phyloP scores from a whole-genome alignment of 257 asterid species.

The Anisodus tanguticus region DNA sequence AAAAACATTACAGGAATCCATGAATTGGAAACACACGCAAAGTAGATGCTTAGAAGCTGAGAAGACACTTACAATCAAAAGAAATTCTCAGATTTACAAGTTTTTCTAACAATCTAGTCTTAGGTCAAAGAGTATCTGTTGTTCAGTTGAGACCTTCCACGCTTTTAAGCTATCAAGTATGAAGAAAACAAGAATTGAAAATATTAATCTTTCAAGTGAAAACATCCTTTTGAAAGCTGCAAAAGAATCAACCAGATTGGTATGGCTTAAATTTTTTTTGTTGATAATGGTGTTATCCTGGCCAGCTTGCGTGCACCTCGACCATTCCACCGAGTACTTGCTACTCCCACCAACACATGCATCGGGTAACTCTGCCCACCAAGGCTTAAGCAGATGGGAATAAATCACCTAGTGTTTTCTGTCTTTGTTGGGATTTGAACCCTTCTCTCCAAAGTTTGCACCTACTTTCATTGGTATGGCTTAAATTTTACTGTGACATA shows the following conservation, averaged over 20 bases:
- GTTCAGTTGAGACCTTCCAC: not conserved
- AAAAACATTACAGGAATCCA: not conserved
- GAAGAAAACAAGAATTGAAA: not conserved
- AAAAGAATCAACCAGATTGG: not conserved
- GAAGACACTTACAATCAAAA: not conserved
- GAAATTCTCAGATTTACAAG: not conserved
- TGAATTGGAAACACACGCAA: not conserved
- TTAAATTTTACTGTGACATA: not conserved
- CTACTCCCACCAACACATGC: not conserved
- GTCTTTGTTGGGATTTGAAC: not conserved
- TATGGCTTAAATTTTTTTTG: not conserved
- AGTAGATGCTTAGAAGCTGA: constrained; percentile 3
- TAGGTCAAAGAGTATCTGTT: not conserved
- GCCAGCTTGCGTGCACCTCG: not conserved
- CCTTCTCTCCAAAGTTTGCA: not conserved
- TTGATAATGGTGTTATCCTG: not conserved
- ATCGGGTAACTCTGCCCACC: not conserved
- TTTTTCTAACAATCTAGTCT: not conserved
- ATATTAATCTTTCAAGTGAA: constrained; percentile 8
- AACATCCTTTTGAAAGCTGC: constrained; percentile 15
- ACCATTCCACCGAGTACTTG: not conserved
- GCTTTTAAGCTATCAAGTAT: not conserved
- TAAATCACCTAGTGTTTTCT: not conserved
- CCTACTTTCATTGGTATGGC: constrained; percentile 5
- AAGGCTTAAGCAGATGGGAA: not conserved